Conservation (phyloP, 148 eudicot genomes). For the Talinum fruticosum region DNA sequence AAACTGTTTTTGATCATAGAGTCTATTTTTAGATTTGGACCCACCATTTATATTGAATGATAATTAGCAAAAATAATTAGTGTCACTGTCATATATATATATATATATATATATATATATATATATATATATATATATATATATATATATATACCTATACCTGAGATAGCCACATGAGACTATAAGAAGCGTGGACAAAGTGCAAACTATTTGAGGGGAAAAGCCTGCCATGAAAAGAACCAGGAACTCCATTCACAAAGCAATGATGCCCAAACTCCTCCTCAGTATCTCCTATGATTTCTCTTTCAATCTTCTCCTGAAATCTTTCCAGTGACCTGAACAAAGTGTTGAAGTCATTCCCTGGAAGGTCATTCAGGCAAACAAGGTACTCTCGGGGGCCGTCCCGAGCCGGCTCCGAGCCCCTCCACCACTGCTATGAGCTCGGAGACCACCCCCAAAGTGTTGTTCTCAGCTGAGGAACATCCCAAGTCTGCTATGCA, state of each 20-base stretch:
- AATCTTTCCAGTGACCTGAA: slow-evolving; percentile 26
- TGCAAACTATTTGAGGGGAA: slow-evolving; percentile 39
- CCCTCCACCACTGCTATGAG: slow-evolving; percentile 5
- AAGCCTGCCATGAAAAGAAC: slow-evolving; percentile 51
- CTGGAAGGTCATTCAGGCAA: slow-evolving; percentile 45
- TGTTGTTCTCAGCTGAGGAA: slow-evolving; percentile 16
- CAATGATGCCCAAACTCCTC: slow-evolving; percentile 26
- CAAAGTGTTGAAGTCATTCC: slow-evolving; percentile 49
- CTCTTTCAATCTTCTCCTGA: slow-evolving; percentile 18
- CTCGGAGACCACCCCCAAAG: background rate
- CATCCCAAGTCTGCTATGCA: slow-evolving; percentile 31
- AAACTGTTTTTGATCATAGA: no score
- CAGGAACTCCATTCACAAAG: slow-evolving; percentile 40
- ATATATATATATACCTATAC: no score
- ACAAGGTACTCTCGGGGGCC: slow-evolving; percentile 24
- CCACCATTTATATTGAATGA: no score
- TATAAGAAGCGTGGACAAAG: slow-evolving; percentile 47
- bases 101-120: no score
- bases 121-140: no score
- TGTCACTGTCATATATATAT: no score
- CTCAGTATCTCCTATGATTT: background rate
- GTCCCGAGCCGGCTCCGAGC: background rate
- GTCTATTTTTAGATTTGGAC: no score
- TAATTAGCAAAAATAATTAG: background rate
- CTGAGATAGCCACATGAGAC: slow-evolving; percentile 56